Conservation (phyloP, 208 protist genomes). For the Crithidia bombi region DNA sequence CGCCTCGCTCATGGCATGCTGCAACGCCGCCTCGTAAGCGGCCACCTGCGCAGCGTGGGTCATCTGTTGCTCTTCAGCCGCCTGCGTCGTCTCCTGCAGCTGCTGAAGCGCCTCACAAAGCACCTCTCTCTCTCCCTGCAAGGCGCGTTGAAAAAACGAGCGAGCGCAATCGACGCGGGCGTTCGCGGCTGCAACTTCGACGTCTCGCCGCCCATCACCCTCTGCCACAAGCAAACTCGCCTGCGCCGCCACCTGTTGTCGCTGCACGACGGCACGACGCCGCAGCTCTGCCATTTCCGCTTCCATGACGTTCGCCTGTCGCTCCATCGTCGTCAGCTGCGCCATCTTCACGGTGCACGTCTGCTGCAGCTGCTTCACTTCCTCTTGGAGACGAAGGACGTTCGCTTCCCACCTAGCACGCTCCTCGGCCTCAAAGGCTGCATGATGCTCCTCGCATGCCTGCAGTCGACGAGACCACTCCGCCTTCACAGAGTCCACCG, state of each 20-base stretch:
- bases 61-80: slow-evolving; percentile 18
- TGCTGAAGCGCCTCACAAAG: not conserved
- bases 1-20: slow-evolving; percentile 43
- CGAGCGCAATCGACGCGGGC: not conserved
- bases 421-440: not conserved
- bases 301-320: slow-evolving; percentile 19
- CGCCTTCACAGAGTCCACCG: slow-evolving; percentile 25
- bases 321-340: slow-evolving; percentile 31
- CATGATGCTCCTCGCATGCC: slow-evolving; percentile 14
- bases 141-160: not conserved
- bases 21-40: slow-evolving; percentile 40
- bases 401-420: not conserved
- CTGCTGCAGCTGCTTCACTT: slow-evolving; percentile 21
- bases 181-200: not conserved
- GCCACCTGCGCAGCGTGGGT: slow-evolving; percentile 26
- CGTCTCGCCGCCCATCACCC: slow-evolving; percentile 4
- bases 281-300: slow-evolving; percentile 22
- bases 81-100: not conserved
- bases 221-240: slow-evolving; percentile 16
- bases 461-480: slow-evolving; percentile 26
- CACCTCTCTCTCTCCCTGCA: not conserved
- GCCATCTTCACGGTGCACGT: slow-evolving; percentile 18
- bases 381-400: slow-evolving; percentile 5
- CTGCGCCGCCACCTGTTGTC: slow-evolving; percentile 3
- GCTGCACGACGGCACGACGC: slow-evolving; percentile 2